These are phyloP conservation scores for Fusarium coffeatum DNA, from an alignment of 2,329 filamentous ascomycete genomes.

Conservation along the genomic window DNA sequence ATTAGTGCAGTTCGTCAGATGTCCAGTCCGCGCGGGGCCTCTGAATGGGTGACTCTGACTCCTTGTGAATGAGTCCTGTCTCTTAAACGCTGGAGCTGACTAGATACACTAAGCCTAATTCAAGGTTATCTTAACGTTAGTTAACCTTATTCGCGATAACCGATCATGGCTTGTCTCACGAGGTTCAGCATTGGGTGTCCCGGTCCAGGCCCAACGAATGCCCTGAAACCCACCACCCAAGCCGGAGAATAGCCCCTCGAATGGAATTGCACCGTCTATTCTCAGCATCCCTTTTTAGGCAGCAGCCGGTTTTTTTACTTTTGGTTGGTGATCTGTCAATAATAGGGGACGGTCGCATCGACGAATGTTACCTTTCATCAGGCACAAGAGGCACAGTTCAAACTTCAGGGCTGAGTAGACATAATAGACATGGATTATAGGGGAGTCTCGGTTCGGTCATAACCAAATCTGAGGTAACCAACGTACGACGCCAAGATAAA, in stretches of 20 bases:
- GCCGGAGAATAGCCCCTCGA: conserved; percentile 30
- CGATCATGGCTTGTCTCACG: conserved; percentile 31
- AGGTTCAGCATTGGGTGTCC: neutral
- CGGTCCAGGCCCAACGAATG: neutral
- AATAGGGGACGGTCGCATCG: conserved; percentile 17
- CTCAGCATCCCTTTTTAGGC: conserved; percentile 2
- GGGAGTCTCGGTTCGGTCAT: neutral
- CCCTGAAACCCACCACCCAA: conserved; percentile 17
- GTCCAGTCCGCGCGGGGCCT: conserved; percentile 3
- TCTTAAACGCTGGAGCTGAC: neutral
- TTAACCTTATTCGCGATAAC: conserved; percentile 28
- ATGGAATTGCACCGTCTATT: conserved; percentile 6
- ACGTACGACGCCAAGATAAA: conserved; percentile 28
- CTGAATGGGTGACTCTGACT: neutral
- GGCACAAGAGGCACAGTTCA: neutral
- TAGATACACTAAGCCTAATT: conserved; percentile 16
- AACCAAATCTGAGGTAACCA: neutral
- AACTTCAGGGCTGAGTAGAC: neutral
- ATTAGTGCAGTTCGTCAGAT: conserved; percentile 12
- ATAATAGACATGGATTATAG: neutral
- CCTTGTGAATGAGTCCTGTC: neutral
- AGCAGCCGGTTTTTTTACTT: neutral
- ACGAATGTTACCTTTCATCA: neutral
- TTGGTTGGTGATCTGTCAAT: neutral
- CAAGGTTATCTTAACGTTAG: conserved; percentile 7